A percentile compares a stretch with the other conserved stretches of the same genome.
phyloP scores from a whole-genome alignment of 202 grass and related monocot species.

The Zoysia matrella region DNA sequence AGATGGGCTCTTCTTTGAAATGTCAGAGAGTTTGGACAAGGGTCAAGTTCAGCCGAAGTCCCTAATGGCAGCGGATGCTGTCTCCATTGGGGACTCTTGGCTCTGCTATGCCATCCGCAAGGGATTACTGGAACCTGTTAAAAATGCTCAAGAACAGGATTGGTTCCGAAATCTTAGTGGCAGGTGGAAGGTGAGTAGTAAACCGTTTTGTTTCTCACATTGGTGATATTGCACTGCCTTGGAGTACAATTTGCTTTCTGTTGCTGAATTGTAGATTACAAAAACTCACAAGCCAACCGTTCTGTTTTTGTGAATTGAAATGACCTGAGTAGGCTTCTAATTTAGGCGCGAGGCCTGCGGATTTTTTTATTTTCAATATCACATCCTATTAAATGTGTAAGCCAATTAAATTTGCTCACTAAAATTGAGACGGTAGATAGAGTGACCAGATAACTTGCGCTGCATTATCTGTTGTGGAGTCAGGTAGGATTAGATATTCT shows the following conservation, averaged over 20 bases:
- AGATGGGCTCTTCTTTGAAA: constrained; percentile 66
- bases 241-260: not conserved
- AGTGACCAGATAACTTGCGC: not conserved
- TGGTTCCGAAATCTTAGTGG: constrained; percentile 75
- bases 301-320: not conserved
- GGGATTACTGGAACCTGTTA: constrained; percentile 79
- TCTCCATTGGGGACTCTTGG: constrained; percentile 90
- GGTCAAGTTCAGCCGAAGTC: constrained; percentile 69
- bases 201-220: constrained; percentile 11
- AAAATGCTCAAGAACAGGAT: constrained; percentile 67
- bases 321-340: not conserved
- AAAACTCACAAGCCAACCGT: not conserved
- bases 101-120: constrained; percentile 64
- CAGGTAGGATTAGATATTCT: not conserved
- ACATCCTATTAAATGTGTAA: not conserved
- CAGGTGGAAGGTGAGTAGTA: constrained; percentile 87
- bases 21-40: constrained; percentile 68
- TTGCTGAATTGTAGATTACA: constrained; percentile 1
- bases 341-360: not conserved
- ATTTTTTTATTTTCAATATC: not conserved
- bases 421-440: not conserved
- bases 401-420: not conserved
- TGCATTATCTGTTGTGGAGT: not conserved
- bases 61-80: constrained; percentile 69
- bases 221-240: constrained; percentile 10